Evolutionary conservation across 1,284 basidiomycete species (phyloP), one percentile per base, ranked within the genome.

Genomic region (Microbotryum silenes-acaulis): DNA sequence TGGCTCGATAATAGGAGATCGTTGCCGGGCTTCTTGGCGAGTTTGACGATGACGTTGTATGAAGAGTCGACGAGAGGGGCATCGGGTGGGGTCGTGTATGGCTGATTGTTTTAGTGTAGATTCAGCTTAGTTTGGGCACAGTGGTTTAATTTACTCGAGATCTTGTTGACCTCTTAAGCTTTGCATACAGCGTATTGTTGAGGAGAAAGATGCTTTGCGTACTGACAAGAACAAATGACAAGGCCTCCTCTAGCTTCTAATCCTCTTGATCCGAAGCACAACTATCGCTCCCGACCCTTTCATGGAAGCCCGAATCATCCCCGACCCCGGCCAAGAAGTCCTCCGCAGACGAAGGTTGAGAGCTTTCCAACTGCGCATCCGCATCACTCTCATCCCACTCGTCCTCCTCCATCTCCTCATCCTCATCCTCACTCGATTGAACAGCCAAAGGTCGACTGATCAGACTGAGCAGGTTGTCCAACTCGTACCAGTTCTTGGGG

Each of bases 381-480:
- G 14, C 16, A 6, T 48, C 51, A 21, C 53, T 51, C 6, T 49
- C n/a, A 14, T 31, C 37, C 23, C n/a, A 23, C 47, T 20, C 55
- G 18, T 57, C 54, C 27, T 46, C 54, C 16, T 51, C 25, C 37
- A n/a, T 54, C 42, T 18, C 53, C 6, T 51, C 51, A 8, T 44
- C 50, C 20, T 45, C 56, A 20, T 51, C 37, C n/a, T 55, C 51
- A n/a, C 47, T 48, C 47, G 47, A 23, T 48, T n/a, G 21, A 21
- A n/a, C 47, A 18, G 47, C 47, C 47, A 54, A 18, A 83, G 62
- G 82, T 33, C 91, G 85, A 63, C 81, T 81, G 21, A 97, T 84
- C 27, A 85, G 83, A 54, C 78, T 77, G 37, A 98, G 82, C 44
- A 96, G 81, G 48, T 77, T 79, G 76, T 99, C 94, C 37, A 98